Base-by-base conservation (phyloP, 2,329 filamentous ascomycete genomes). In the Beauveria sp. region DNA sequence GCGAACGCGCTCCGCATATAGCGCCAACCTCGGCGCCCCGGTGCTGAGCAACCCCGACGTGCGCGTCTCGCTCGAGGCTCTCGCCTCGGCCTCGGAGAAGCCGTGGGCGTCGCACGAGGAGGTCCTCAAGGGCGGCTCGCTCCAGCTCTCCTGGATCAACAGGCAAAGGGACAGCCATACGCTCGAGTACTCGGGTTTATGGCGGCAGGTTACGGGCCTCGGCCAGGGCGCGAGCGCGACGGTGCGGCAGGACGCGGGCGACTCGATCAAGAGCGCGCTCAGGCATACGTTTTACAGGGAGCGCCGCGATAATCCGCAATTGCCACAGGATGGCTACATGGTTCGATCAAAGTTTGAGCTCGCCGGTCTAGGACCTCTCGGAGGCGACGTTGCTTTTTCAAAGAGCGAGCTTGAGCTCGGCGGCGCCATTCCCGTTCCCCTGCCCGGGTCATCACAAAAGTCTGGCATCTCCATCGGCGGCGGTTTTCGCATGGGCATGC, bases 31-130 rank as follows among this genome's bases (percentile, higher is more conserved):
- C 64, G 88, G 91, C 63, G 87, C 90, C 0, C 94, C 94, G 0
- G 79, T 99, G 52, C 79, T 90, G 61, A 90, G 89, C 74, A 90
- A 96, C 71, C 92, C 94, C 0, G 88, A 96, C 70, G 77, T 91
- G 68, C 84, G 88, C 63, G 79, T 92, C 63, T 88, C 93, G 66
- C 69, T 96, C 63, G 92, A 96, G 66, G 92, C 84, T 1, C 79
- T 96, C 50, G 87, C 89, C 10, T 96, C 90, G 64, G 87, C 91
- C 50, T 96, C 91, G 0, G 84, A 93, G 64, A 97, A 97, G 75
- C 84, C 87, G 14, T 97, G 91, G 90, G 92, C 94, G 24, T 94
- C 90, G 65, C 93, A 99, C 70, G 93, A 97, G 68, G 93, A 99
- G 75, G 86, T 88, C 3, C 77, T 96, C 22, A 90, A 88, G 69